Conservation (phyloP, 129 eudicot species). For the Silybum marianum region DNA sequence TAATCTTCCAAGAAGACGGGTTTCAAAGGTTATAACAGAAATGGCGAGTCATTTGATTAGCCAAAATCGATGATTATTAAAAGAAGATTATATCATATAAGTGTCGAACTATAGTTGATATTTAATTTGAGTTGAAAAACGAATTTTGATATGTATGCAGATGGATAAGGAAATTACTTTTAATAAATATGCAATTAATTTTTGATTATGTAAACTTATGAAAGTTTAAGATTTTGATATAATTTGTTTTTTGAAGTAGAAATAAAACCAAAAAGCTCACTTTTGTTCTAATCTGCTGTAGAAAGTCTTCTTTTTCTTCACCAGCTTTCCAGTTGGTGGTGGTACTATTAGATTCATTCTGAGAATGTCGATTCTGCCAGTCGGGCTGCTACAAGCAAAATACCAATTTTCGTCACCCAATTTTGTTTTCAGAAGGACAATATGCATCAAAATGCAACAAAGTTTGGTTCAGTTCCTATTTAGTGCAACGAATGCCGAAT, state of each 20-base stretch:
- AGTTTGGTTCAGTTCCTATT: too few relatives aligned
- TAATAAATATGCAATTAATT: neutral
- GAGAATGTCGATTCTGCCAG: slow-evolving; percentile 42
- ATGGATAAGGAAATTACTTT: neutral
- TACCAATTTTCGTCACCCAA: slow-evolving; percentile 1
- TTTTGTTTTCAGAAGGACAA: too few relatives aligned
- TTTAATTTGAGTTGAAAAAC: neutral
- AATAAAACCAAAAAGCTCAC: slow-evolving; percentile 44
- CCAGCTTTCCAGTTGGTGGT: slow-evolving; percentile 27
- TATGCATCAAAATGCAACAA: too few relatives aligned
- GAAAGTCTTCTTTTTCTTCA: slow-evolving; percentile 72
- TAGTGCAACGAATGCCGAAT: too few relatives aligned
- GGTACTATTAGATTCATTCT: slow-evolving; percentile 31
- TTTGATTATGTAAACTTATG: neutral
- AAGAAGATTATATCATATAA: neutral
- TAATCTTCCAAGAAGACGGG: slow-evolving; percentile 14
- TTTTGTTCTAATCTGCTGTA: slow-evolving; percentile 92
- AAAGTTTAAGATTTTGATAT: neutral
- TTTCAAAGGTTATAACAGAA: neutral
- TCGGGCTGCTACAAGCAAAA: slow-evolving; percentile 44
- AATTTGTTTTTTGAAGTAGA: neutral
- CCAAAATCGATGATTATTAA: neutral
- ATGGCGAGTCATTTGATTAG: neutral
- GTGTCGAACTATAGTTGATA: neutral
- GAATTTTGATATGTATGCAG: neutral